Percentiles rank a stretch among this genome's conserved stretches.
These are phyloP conservation scores for Yamadazyma siamensis DNA, from an alignment of 1,139 yeast species.

Conservation along the genomic window DNA sequence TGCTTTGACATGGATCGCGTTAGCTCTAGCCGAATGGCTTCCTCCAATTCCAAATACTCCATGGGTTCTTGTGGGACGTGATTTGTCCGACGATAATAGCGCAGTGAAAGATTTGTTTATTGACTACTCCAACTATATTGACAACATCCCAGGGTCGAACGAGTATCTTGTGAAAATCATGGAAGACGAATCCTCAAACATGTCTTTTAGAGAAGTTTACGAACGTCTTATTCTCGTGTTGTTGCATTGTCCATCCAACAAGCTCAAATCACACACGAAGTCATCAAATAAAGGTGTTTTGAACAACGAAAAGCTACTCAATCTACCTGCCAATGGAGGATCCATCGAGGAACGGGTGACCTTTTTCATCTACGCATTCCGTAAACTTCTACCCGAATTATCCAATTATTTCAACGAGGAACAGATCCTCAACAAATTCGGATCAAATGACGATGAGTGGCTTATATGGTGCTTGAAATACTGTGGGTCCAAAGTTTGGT, in stretches of 20 bases:
- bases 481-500: constrained; percentile 87
- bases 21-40: constrained; percentile 86
- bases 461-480: constrained; percentile 92
- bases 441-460: constrained; percentile 81
- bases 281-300: constrained; percentile 4
- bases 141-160: constrained; percentile 27
- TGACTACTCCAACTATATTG: constrained; percentile 48
- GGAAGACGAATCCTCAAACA: constrained; percentile 24
- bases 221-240: constrained; percentile 76
- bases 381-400: constrained; percentile 70
- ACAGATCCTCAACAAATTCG: constrained; percentile 61
- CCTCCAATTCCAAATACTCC: constrained; percentile 55
- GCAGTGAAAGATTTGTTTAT: constrained; percentile 40
- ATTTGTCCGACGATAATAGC: constrained; percentile 21
- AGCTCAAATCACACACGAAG: constrained; percentile 6
- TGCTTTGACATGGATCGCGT: constrained; percentile 83
- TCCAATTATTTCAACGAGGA: constrained; percentile 79
- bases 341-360: constrained; percentile 68
- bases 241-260: constrained; percentile 63
- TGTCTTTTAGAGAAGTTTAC: constrained; percentile 65
- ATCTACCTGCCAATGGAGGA: constrained; percentile 59
- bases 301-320: constrained; percentile 24
- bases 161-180: constrained; percentile 24
- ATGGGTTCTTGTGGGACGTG: constrained; percentile 45
- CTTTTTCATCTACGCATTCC: constrained; percentile 64